Conservation (phyloP, 179 eudicot genomes). For the Monotropa hypopitys region DNA sequence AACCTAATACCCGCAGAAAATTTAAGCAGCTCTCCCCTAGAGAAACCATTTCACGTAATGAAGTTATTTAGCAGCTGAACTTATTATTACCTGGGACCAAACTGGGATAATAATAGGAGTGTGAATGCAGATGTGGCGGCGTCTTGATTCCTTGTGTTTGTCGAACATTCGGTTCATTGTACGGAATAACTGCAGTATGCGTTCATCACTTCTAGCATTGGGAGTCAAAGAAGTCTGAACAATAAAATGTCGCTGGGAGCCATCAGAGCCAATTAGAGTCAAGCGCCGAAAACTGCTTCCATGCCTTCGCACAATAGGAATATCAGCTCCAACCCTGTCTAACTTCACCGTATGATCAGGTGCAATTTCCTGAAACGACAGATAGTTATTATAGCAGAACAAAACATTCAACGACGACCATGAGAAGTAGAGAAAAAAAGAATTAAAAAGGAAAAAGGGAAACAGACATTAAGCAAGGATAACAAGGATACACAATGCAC, state of each 20-base stretch:
- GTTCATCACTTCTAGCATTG: constrained; percentile 97
- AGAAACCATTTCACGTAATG: background rate
- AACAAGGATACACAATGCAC: background rate
- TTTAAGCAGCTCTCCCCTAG: background rate
- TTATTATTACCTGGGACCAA: constrained; percentile 82
- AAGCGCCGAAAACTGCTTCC: constrained; percentile 98
- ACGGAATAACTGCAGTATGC: constrained; percentile 94
- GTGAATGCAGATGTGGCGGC: constrained; percentile 86
- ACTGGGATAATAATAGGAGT: constrained; percentile 97
- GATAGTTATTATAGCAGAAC: background rate
- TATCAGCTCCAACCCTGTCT: constrained; percentile 94
- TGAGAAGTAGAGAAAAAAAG: background rate
- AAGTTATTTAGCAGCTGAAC: background rate
- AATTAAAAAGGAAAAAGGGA: background rate
- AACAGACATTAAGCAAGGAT: background rate
- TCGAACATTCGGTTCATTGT: constrained; percentile 94
- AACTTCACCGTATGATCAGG: constrained; percentile 97
- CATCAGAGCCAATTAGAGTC: constrained; percentile 95
- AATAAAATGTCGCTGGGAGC: constrained; percentile 94
- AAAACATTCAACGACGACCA: background rate
- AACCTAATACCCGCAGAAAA: constrained; percentile 5
- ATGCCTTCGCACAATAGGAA: constrained; percentile 93
- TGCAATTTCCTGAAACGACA: constrained; percentile 60
- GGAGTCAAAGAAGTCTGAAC: constrained; percentile 96
- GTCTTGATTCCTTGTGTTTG: constrained; percentile 94